phyloP scores from a whole-genome alignment of 495 filamentous ascomycete species.

The Cryomyces minteri region DNA sequence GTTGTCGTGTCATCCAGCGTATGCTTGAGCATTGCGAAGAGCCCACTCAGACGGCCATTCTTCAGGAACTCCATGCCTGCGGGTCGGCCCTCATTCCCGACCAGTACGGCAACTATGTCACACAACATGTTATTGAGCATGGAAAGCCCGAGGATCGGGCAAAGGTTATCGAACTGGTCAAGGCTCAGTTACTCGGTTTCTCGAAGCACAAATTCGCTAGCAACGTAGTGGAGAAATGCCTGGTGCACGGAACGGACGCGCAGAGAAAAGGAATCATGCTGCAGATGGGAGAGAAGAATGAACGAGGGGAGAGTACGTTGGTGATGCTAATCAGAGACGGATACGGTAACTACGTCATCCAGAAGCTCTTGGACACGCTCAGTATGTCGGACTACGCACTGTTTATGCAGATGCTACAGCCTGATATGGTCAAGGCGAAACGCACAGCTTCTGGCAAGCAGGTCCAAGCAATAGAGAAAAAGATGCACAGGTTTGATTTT shows the following conservation, averaged over 20 bases:
- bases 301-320: slow-evolving; percentile 48
- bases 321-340: slow-evolving; percentile 71
- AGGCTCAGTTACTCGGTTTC: slow-evolving; percentile 44
- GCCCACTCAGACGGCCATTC: slow-evolving; percentile 46
- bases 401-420: slow-evolving; percentile 55
- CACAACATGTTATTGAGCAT: slow-evolving; percentile 79
- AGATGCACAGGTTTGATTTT: slow-evolving; percentile 16
- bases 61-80: slow-evolving; percentile 62
- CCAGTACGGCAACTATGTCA: slow-evolving; percentile 93
- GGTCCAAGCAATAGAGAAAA: slow-evolving; percentile 29
- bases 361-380: slow-evolving; percentile 53
- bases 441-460: slow-evolving; percentile 63
- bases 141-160: slow-evolving; percentile 59
- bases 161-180: slow-evolving; percentile 56
- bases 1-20: slow-evolving; percentile 85
- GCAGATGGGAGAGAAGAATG: slow-evolving; percentile 37
- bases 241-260: slow-evolving; percentile 49
- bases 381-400: slow-evolving; percentile 41
- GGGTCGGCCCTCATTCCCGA: slow-evolving; percentile 60
- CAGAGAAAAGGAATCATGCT: slow-evolving; percentile 55
- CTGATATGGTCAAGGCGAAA: slow-evolving; percentile 53
- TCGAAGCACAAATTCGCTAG: slow-evolving; percentile 96
- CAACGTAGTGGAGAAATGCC: slow-evolving; percentile 94
- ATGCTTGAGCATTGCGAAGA: slow-evolving; percentile 76
- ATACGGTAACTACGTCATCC: slow-evolving; percentile 93